Base-by-base conservation (phyloP, 2,329 filamentous ascomycete genomes). In the Westerdykella ornata region DNA sequence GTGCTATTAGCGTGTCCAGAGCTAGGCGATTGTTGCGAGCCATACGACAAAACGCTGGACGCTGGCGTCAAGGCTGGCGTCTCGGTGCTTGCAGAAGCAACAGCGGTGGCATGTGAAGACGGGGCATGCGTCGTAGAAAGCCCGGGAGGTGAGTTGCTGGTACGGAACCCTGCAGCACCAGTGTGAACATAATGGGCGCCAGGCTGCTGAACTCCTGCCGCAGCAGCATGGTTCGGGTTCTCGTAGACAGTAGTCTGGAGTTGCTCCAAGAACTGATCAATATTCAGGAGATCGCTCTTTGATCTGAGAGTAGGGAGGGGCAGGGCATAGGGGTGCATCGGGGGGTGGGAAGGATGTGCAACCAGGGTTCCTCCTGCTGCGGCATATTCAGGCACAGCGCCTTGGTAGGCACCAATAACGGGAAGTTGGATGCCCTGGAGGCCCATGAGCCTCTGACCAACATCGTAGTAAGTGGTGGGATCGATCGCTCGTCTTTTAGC, bases 201-300 rank as follows among this genome's bases (percentile, higher is more conserved):
- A 38, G 85, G 80, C 48, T 88, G 80, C 54, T 85, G 84, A 44
- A 94, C 78, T 43, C 86, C 85, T 33, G 84, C 83, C 11, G 81
- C 80, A 2, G 87, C 86, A 22, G 88, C 83, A 38, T 88, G 83
- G 55, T 82, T 86, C 41, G 88, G 82, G 65, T 84, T 94, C 70
- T 97, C 92, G 63, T 97, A 97, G 37, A 97, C 88, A 35, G 90
- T 96, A 50, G 84, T 82, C 69, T 96, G 89, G 75, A 97, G 90
- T 69, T 96, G 88, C 69, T 95, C 88, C 41, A 98, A 78, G 65
- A 97, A 86, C 60, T 88, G 85, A 65, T 97, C 92, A 59, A 97
- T 89, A 64, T 94, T 88, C 63, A 94, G 73, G 33, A 98, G 75
- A 63, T 98, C 92, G 64, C 81, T 88, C 76, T 97, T 95, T 37